Evolutionary conservation across 2,329 filamentous ascomycete species (phyloP).

Genomic region (Thelonectria olida): DNA sequence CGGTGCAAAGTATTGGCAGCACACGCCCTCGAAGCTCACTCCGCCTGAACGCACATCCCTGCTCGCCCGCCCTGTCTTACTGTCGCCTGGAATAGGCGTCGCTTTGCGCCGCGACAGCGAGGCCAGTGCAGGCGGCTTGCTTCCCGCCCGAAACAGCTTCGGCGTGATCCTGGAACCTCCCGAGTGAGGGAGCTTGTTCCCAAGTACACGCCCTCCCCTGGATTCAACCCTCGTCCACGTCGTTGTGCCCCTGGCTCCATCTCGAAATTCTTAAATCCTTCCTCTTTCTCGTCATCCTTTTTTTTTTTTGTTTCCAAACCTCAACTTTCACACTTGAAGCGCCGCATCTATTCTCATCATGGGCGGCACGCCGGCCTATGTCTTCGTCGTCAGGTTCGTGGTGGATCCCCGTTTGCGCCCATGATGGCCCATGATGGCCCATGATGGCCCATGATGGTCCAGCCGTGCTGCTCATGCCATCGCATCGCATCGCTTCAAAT

Average conservation of each 20-base stretch:
- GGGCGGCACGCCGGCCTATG: conserved; percentile 53
- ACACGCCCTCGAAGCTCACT: no score
- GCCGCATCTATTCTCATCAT: conserved; percentile 40
- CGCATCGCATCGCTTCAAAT: conserved; percentile 6
- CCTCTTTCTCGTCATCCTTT: conserved; percentile 13
- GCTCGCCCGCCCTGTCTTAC: not conserved
- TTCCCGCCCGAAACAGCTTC: conserved; percentile 16
- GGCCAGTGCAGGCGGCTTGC: conserved; percentile 6
- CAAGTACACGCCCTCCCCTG: conserved; percentile 14
- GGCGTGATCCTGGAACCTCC: conserved; percentile 15
- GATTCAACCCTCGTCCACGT: conserved; percentile 8
- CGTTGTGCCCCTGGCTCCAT: conserved; percentile 1
- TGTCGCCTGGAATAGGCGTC: conserved; percentile 4
- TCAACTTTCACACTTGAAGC: not conserved
- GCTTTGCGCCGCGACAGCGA: conserved; percentile 10
- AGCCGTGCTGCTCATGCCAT: not conserved
- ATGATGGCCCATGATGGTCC: no score
- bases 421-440: conserved; percentile 15
- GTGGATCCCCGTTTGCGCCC: conserved; percentile 31
- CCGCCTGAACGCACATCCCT: no score
- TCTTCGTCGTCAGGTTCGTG: conserved; percentile 55
- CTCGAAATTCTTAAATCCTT: conserved; percentile 14
- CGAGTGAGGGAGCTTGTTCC: conserved; percentile 13
- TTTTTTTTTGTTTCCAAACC: conserved; percentile 5
- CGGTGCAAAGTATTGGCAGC: no score